Evolutionary conservation across 352 stramenopile genomes (phyloP).

Genomic region (Pythium sukuiense): DNA sequence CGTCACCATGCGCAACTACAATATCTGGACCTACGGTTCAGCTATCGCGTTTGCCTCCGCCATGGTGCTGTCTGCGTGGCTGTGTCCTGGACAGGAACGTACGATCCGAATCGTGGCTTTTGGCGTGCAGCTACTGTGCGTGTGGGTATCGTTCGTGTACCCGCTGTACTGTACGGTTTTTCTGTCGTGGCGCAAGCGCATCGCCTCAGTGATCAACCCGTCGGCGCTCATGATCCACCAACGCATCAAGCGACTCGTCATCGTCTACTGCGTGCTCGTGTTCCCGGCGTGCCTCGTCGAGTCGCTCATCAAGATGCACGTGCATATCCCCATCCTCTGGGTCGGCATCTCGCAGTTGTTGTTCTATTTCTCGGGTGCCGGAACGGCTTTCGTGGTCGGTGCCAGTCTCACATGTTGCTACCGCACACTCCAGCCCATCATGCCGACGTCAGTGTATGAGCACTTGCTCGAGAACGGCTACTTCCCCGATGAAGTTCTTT

Average conservation of each 20-base stretch:
- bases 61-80: slow-evolving; percentile 41
- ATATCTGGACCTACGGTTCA: slow-evolving; percentile 38
- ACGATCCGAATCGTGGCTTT: slow-evolving; percentile 40
- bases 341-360: slow-evolving; percentile 51
- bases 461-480: slow-evolving; percentile 63
- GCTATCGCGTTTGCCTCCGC: slow-evolving; percentile 38
- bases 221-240: slow-evolving; percentile 50
- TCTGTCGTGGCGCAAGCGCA: slow-evolving; percentile 50
- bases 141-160: slow-evolving; percentile 62
- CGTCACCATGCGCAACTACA: slow-evolving; percentile 53
- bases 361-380: slow-evolving; percentile 63
- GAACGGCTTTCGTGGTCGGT: slow-evolving; percentile 59
- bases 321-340: slow-evolving; percentile 39
- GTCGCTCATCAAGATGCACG: slow-evolving; percentile 30
- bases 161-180: slow-evolving; percentile 47
- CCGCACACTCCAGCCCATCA: slow-evolving; percentile 53
- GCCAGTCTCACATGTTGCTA: slow-evolving; percentile 66
- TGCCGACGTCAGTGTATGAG: slow-evolving; percentile 61
- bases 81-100: slow-evolving; percentile 29
- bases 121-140: slow-evolving; percentile 43
- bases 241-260: slow-evolving; percentile 67
- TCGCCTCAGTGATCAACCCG: slow-evolving; percentile 42
- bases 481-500: slow-evolving; percentile 36
- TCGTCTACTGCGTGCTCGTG: slow-evolving; percentile 67
- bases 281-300: slow-evolving; percentile 63